A percentile compares a stretch with the other conserved stretches of the same genome.
Evolutionary conservation across 2,329 filamentous ascomycete genomes (phyloP).

Genomic region (Neurospora crassa): DNA sequence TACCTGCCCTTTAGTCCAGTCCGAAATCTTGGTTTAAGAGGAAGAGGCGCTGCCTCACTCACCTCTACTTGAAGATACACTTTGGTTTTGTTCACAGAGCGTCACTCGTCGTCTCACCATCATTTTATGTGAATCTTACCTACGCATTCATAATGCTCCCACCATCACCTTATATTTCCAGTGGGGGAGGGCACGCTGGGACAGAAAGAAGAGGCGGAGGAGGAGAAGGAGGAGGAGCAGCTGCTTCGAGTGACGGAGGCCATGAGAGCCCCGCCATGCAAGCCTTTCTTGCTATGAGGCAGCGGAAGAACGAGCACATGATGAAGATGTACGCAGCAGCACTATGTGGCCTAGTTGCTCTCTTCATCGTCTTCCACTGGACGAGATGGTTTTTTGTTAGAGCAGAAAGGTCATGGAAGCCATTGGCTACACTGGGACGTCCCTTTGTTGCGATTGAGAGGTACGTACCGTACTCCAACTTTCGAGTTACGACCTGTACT

Average conservation of each 20-base stretch:
- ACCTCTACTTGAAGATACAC: background rate
- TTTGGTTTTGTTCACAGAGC: background rate
- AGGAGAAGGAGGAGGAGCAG: background rate
- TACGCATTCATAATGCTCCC: background rate
- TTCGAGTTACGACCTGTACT: background rate
- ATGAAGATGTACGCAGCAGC: conserved; percentile 18
- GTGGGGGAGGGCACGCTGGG: background rate
- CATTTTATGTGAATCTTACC: background rate
- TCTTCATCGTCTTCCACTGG: conserved; percentile 24
- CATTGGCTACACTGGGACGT: conserved; percentile 10
- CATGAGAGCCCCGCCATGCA: conserved; percentile 3
- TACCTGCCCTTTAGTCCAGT: background rate
- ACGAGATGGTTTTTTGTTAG: conserved; percentile 16
- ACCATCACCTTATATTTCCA: background rate
- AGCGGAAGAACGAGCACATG: conserved; percentile 11
- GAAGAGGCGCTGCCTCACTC: background rate
- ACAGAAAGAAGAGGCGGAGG: too few species aligned
- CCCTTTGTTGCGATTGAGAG: conserved; percentile 20
- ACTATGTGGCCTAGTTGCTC: conserved; percentile 21
- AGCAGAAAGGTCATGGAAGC: conserved; percentile 10
- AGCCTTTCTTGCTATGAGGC: conserved; percentile 16
- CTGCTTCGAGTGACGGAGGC: conserved; percentile 5
- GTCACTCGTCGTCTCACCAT: background rate
- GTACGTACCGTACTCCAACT: conserved; percentile 7
- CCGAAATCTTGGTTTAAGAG: background rate